These are phyloP conservation scores for Clitopilus passeckerianus DNA, from an alignment of 768 basidiomycete species.

Conservation along the genomic window DNA sequence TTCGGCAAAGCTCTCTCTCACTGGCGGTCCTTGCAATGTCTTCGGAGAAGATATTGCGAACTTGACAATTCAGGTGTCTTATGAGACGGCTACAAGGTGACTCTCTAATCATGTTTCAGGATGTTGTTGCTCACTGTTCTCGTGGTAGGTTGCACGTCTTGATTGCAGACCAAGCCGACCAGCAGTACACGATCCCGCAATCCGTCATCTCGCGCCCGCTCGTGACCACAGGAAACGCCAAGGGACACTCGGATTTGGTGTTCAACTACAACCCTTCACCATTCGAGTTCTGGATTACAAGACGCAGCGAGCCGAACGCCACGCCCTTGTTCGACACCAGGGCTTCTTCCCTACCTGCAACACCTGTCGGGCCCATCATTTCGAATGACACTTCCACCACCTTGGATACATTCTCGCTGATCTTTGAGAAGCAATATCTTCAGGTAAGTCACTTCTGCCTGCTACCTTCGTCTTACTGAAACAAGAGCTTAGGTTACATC, in stretches of 20 bases:
- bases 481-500: conserved; percentile 45
- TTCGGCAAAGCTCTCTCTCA: no score
- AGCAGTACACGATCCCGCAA: conserved; percentile 65
- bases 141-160: conserved; percentile 56
- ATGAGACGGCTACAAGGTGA: no score
- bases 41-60: no score
- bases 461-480: no score
- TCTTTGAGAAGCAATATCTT: conserved; percentile 80
- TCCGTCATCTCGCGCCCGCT: conserved; percentile 37
- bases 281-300: conserved; percentile 79
- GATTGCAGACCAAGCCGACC: conserved; percentile 53
- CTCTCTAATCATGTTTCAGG: no score
- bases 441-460: conserved; percentile 34
- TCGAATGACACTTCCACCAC: conserved; percentile 45
- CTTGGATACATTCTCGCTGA: conserved; percentile 59
- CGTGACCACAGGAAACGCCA: conserved; percentile 25
- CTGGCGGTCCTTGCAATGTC: no score
- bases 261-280: conserved; percentile 64
- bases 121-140: no score
- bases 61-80: no score
- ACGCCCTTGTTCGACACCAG: conserved; percentile 70
- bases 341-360: conserved; percentile 49
- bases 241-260: conserved; percentile 50
- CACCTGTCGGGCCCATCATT: conserved; percentile 56
- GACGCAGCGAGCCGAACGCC: conserved; percentile 50